These are phyloP conservation scores for Crithidia acanthocephali DNA, from an alignment of 208 protist species.

Conservation along the genomic window DNA sequence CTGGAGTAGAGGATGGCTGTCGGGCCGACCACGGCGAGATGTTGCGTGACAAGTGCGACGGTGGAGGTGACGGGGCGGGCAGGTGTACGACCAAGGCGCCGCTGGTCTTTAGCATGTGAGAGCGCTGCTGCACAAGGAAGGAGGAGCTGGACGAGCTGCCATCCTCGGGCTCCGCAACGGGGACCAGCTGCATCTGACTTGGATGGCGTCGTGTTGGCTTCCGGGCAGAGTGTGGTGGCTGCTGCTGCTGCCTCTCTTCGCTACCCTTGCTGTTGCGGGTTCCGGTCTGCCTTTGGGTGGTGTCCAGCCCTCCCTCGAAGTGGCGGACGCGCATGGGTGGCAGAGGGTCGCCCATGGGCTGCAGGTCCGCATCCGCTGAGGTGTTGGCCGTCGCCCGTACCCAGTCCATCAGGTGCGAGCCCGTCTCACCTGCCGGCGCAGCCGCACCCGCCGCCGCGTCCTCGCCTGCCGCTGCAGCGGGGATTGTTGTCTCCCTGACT, in stretches of 20 bases:
- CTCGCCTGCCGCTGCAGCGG: not conserved
- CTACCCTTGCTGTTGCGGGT: no score
- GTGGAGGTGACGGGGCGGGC: constrained; percentile 34
- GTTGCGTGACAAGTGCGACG: constrained; percentile 9
- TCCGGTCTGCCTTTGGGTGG: not conserved
- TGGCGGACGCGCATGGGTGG: not conserved
- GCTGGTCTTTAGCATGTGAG: constrained; percentile 4
- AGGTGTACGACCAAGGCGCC: constrained; percentile 32
- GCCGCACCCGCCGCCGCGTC: not conserved
- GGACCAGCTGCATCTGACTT: constrained; percentile 29
- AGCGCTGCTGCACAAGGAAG: constrained; percentile 21
- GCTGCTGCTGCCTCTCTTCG: not conserved
- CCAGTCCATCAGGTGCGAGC: constrained; percentile 23
- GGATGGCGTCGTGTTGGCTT: not conserved
- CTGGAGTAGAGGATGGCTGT: not conserved
- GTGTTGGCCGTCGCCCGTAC: constrained; percentile 29
- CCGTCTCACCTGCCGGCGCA: not conserved
- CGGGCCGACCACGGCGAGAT: constrained; percentile 6
- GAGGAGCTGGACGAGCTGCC: constrained; percentile 32
- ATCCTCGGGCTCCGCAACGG: constrained; percentile 11
- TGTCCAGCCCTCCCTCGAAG: not conserved
- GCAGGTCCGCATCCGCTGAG: not conserved
- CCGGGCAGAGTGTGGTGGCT: not conserved
- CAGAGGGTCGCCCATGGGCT: constrained; percentile 5
- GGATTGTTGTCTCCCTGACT: not conserved